Evolutionary conservation across 2,329 filamentous ascomycete species (phyloP), one percentile per base, ranked within the genome.

Genomic region (Exserohilum rostratum): DNA sequence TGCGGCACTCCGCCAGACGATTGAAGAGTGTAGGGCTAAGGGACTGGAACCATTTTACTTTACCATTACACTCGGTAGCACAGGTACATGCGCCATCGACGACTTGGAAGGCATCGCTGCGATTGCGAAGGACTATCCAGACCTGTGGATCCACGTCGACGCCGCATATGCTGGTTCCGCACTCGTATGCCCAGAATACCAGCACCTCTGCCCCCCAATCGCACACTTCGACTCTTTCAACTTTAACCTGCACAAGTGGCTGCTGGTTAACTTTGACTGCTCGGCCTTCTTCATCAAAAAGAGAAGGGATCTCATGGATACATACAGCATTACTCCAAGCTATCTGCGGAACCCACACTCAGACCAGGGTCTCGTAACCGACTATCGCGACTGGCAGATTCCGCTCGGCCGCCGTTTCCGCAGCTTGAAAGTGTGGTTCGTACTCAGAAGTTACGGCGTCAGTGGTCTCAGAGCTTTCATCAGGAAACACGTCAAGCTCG

Each of bases 331-430:
- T 71, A 88, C 88, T 13, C 90, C 90, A 0, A 83, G 88, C 4
- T 97, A 96, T 78, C 85, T 97, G 25, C 83, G 87, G 60, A 97
- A 97, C 76, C 79, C 85, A 3, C 91, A 88, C 78, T 90, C 89
- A 3, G 91, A 95, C 65, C 85, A 83, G 33, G 92, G 91, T 0
- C 83, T 93, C 2, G 93, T 97, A 1, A 96, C 91, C 20, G 93
- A 98, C 76, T 97, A 96, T 79, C 86, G 93, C 42, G 93, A 98
- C 80, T 98, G 93, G 93, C 92, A 96, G 78, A 96, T 98, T 67
- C 92, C 93, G 0, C 86, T 98, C 0, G 93, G 93, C 7, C 83
- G 93, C 2, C 83, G 93, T 13, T 98, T 98, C 83, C 85, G 93
- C 56, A 87, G 89, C 2, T 78, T 98, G 53, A 98, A 98, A 79